phyloP scores from a whole-genome alignment of 805 yeast genomes.

The Cyberlindnera euphorbiiphila region DNA sequence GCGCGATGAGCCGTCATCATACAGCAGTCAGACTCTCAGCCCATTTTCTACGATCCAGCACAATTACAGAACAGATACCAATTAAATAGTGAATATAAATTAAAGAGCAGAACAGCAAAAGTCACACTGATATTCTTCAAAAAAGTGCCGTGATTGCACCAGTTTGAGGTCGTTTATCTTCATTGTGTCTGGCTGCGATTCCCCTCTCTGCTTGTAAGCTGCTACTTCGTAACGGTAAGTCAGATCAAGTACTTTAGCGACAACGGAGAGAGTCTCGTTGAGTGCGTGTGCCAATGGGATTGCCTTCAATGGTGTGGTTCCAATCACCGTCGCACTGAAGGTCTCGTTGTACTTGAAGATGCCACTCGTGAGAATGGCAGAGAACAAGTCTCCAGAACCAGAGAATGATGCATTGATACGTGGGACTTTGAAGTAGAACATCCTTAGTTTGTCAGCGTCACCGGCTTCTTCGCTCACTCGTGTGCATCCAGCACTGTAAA shows the following conservation, averaged over 20 bases:
- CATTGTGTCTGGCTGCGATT: conserved; percentile 18
- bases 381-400: conserved; percentile 74
- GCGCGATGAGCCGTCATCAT: too few species aligned
- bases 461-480: conserved; percentile 3
- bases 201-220: conserved; percentile 12
- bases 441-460: background rate
- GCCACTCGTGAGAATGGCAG: conserved; percentile 54
- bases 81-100: background rate
- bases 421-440: conserved; percentile 38
- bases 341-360: conserved; percentile 32
- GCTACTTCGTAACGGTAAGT: conserved; percentile 32
- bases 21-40: too few species aligned
- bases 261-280: conserved; percentile 36
- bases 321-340: conserved; percentile 9
- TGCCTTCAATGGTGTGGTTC: conserved; percentile 2
- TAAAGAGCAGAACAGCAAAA: conserved; percentile 1
- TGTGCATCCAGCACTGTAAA: conserved; percentile 39
- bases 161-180: conserved; percentile 41
- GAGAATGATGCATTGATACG: conserved; percentile 58
- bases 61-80: too few species aligned
- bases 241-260: conserved; percentile 38
- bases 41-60: too few species aligned
- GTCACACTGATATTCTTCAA: conserved; percentile 15
- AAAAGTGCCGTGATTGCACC: conserved; percentile 38
- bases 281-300: conserved; percentile 33